Conservation (phyloP, 2,329 filamentous ascomycete genomes). For the Colletotrichum tropicicola region DNA sequence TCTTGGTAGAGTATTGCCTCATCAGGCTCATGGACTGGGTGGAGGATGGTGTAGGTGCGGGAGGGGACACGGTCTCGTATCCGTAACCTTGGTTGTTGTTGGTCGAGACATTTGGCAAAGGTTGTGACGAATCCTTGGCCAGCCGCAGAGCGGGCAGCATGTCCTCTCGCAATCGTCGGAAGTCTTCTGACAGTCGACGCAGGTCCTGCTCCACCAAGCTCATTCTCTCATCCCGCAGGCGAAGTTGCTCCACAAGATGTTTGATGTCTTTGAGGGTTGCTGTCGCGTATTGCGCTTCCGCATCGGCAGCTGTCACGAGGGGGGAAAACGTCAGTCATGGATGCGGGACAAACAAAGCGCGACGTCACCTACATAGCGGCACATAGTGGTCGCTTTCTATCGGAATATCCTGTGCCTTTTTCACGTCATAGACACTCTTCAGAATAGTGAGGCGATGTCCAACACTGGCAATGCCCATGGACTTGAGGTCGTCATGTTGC, state of each 20-base stretch:
- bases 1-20: constrained; percentile 79
- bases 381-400: constrained; percentile 95
- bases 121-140: constrained; percentile 90
- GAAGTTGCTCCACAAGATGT: constrained; percentile 87
- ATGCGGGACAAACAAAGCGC: not conserved
- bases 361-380: constrained; percentile 77
- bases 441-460: constrained; percentile 94
- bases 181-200: constrained; percentile 86
- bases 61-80: constrained; percentile 67
- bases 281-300: constrained; percentile 83
- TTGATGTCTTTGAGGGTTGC: constrained; percentile 95
- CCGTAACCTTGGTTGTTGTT: constrained; percentile 53
- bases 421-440: constrained; percentile 96
- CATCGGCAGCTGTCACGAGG: constrained; percentile 77
- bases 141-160: constrained; percentile 89
- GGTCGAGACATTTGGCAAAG: constrained; percentile 57
- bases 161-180: constrained; percentile 88
- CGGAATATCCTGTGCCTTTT: constrained; percentile 90
- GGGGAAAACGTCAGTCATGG: constrained; percentile 28
- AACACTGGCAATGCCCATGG: constrained; percentile 92
- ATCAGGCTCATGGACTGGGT: constrained; percentile 65
- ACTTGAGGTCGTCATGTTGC: constrained; percentile 92
- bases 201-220: constrained; percentile 84
- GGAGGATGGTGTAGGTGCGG: constrained; percentile 64
- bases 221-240: constrained; percentile 90